Evolutionary conservation across 306 rosid genomes (phyloP), one percentile per base, ranked within the genome.

Genomic region (Malus fusca): DNA sequence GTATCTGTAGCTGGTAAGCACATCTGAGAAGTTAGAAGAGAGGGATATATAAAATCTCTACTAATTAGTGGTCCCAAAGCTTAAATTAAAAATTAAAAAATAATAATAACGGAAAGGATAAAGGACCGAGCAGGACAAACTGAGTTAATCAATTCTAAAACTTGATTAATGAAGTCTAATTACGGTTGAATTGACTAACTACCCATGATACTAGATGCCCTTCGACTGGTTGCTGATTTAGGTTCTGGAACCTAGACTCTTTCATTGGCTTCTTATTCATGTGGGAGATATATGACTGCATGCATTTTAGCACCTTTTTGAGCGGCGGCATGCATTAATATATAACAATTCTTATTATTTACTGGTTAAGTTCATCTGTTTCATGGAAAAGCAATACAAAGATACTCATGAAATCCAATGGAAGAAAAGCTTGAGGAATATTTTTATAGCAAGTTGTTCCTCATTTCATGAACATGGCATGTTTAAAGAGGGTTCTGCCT

Each of bases 361-460:
- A 60, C 70, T 66, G 79, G 76, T 55, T 69, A 67, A 67, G 55
- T 68, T 40, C 13, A 46, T 7, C 8, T 17, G 21, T 17, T 48
- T 17, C 21, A 28, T 52, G 26, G 26, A 33, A 80, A 80, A 68
- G 58, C 44, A 33, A 75, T 46, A 53, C 79, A 35, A 77, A 56
- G 46, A 80, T 82, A 68, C 46, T 75, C 53, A 68, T 55, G 25
- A 5, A 77, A 72, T 72, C 71, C 66, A 64, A 52, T 30, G 55
- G 31, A 70, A 37, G 10, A 33, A 73, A 65, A 42, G 42, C 25
- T 42, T 71, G 59, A 17, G 30, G 13, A 72, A 37, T 72, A 52
- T 70, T 65, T 69, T 56, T 30, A 71, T 70, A 26, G 58, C 64
- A 62, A 23, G 55, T 4, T 79, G 86, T 60, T 82, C 84, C 88